These are phyloP conservation scores for Citrus sinensis DNA, from an alignment of 345 rosid species.

Conservation along the genomic window DVS_A1.0 CM039165.1:21595501-21596000, in stretches of 20 bases:
- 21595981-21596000: background rate
- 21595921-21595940: background rate
- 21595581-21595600: background rate
- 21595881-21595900: background rate
- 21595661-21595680: background rate
- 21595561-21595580: constrained; percentile 64
- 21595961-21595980: background rate
- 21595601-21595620: background rate
- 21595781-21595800: background rate
- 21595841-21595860: background rate
- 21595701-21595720: background rate
- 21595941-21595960: background rate
- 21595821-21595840: background rate
- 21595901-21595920: too few species aligned
- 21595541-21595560: constrained; percentile 71
- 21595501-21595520: constrained; percentile 71
- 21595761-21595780: background rate
- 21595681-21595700: background rate
- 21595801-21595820: background rate
- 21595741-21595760: background rate
- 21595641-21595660: background rate
- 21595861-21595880: background rate
- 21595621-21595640: background rate
- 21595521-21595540: constrained; percentile 62
- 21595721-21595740: background rate